Evolutionary conservation across 1,139 yeast genomes (phyloP).

Genomic region (Yamadazyma dendronema): DNA sequence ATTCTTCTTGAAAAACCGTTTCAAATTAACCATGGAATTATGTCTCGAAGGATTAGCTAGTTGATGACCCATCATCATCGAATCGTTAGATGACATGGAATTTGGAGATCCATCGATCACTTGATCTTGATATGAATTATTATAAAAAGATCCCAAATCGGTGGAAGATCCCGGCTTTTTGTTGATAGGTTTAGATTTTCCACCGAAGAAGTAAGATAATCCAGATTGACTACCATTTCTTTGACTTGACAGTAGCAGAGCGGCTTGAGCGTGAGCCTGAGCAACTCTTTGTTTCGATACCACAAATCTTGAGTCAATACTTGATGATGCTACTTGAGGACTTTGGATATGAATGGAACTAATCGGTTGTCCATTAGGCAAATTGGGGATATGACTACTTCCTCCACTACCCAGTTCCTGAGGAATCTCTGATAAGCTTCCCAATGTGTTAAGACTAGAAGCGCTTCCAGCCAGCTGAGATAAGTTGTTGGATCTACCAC

Average conservation of each 20-base stretch:
- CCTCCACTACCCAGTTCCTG: constrained; percentile 3
- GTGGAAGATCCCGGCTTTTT: constrained; percentile 34
- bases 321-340: constrained; percentile 54
- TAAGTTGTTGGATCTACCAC: constrained; percentile 37
- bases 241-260: constrained; percentile 32
- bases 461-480: constrained; percentile 19
- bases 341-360: constrained; percentile 65
- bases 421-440: constrained; percentile 14
- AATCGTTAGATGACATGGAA: constrained; percentile 39
- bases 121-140: constrained; percentile 38
- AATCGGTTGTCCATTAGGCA: constrained; percentile 54
- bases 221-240: constrained; percentile 48
- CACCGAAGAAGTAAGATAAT: constrained; percentile 44
- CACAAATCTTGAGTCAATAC: constrained; percentile 71
- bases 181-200: constrained; percentile 30
- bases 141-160: constrained; percentile 47
- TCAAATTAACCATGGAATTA: constrained; percentile 73
- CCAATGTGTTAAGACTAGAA: constrained; percentile 15
- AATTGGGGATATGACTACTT: constrained; percentile 39
- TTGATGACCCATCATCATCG: constrained; percentile 11
- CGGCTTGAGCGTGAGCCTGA: constrained; percentile 45
- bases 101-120: constrained; percentile 36
- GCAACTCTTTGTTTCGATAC: constrained; percentile 71
- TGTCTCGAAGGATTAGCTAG: constrained; percentile 39
- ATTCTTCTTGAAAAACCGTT: constrained; percentile 56